phyloP scores from a whole-genome alignment of 2,329 filamentous ascomycete species.

The Zymoseptoria pseudotritici region DNA sequence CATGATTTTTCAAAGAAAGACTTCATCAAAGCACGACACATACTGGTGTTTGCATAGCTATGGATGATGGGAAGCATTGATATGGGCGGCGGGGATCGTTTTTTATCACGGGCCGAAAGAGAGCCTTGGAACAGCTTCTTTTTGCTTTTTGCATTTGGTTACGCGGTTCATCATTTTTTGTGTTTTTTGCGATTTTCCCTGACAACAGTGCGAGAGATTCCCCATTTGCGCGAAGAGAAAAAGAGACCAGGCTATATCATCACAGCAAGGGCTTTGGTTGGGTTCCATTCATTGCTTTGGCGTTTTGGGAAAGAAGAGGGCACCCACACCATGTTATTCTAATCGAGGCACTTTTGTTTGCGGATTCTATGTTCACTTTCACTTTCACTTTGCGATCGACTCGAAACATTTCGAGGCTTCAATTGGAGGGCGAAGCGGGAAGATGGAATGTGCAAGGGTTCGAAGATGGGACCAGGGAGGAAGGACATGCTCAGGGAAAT shows the following conservation, averaged over 20 bases:
- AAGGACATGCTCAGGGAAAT: background rate
- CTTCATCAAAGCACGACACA: constrained; percentile 6
- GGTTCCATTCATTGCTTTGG: constrained; percentile 4
- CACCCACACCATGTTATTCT: background rate
- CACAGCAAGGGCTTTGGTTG: background rate
- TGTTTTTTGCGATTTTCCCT: constrained; percentile 2
- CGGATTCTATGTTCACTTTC: background rate
- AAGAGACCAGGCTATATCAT: background rate
- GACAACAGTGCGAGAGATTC: constrained; percentile 13
- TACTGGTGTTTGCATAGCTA: background rate
- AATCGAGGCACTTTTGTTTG: background rate
- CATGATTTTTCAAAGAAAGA: background rate
- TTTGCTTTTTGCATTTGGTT: background rate
- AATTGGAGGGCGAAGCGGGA: too few species aligned
- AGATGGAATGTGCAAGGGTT: background rate
- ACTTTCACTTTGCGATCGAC: background rate
- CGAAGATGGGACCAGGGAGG: background rate
- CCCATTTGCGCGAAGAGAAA: constrained; percentile 12
- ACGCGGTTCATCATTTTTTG: constrained; percentile 10
- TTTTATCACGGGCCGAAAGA: background rate
- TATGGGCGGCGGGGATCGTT: too few species aligned
- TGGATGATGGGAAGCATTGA: background rate
- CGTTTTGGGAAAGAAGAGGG: constrained; percentile 2
- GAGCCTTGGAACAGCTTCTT: background rate
- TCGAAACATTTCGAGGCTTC: too few species aligned